phyloP scores from a whole-genome alignment of 2,329 filamentous ascomycete species.

The Phialophora macrospora region DNA sequence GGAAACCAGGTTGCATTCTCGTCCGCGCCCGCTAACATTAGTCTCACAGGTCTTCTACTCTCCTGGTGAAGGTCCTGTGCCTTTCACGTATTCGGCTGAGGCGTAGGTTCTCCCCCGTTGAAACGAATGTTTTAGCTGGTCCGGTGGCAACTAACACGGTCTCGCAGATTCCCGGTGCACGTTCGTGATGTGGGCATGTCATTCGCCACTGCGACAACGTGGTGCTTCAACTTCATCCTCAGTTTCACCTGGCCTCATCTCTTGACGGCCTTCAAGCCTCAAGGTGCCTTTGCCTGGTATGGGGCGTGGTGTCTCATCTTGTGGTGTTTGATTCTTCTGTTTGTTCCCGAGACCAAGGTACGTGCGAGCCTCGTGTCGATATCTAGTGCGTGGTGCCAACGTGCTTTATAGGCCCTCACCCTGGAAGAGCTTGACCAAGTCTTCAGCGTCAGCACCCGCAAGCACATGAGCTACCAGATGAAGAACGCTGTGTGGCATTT shows the following conservation, averaged over 20 bases:
- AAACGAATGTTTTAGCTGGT: not conserved
- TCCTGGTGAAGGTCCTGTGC: slow-evolving; percentile 65
- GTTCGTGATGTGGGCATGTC: slow-evolving; percentile 68
- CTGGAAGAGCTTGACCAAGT: slow-evolving; percentile 58
- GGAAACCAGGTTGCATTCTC: not conserved
- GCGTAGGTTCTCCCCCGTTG: slow-evolving; percentile 40
- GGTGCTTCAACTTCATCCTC: slow-evolving; percentile 62
- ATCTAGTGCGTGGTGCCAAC: not conserved
- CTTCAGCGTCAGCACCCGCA: slow-evolving; percentile 57
- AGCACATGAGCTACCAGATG: slow-evolving; percentile 50
- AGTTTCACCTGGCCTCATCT: slow-evolving; percentile 60
- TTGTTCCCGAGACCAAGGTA: slow-evolving; percentile 57
- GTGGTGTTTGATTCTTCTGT: slow-evolving; percentile 58
- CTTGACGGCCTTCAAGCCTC: slow-evolving; percentile 54
- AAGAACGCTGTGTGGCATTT: slow-evolving; percentile 50
- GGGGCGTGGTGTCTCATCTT: slow-evolving; percentile 59
- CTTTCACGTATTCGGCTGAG: slow-evolving; percentile 67
- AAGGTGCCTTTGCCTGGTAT: slow-evolving; percentile 63
- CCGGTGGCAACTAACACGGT: slow-evolving; percentile 59
- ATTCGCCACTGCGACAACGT: slow-evolving; percentile 59
- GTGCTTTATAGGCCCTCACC: slow-evolving; percentile 41
- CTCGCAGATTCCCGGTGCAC: slow-evolving; percentile 62
- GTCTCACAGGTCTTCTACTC: slow-evolving; percentile 53
- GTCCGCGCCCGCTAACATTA: not conserved
- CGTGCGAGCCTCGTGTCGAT: slow-evolving; percentile 9